Evolutionary conservation across 169 alveolate species (phyloP), one percentile per base, ranked within the genome.

Genomic region (Plasmodium ovale): DNA sequence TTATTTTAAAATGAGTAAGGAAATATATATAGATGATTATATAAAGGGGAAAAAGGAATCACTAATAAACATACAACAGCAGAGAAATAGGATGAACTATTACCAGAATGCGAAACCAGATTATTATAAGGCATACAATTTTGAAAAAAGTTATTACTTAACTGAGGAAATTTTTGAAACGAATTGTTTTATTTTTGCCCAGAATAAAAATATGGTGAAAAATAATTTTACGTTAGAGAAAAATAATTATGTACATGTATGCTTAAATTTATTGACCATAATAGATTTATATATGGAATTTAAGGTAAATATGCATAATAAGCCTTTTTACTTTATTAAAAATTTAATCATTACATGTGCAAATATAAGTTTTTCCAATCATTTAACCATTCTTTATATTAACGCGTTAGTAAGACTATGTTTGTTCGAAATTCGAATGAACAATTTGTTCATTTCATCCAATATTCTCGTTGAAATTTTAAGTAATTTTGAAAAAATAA

Each of bases 271-370:
- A 87, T 71, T 87, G 21, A 68, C 16, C 3, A 58, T 42, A 65
- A 87, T 77, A 27, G 89, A 87, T 37, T 70, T 87, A 35, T 79
- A 87, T 71, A 79, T 77, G 89, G 89, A 74, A 67, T 87, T 23
- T 39, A 70, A 72, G 10, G 60, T 23, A 42, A 68, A 49, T 42
- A 35, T 51, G 1, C 71, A 23, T 47, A 87, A 87, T 54, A 71
- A 21, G 51, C 71, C 87, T 10, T 62, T 87, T 23, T 67, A 87
- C 42, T 77, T 87, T 87, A 60, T 87, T 27, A 87, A 79, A 79
- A 64, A 59, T 42, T 51, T 87, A 56, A 77, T 87, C 1, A 59
- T 87, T 14, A 70, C 73, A 12, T 87, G 89, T 44, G 82, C 85
- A 70, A 56, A 70, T 47, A 72, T 87, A 12, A 74, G 92, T 19